Base-by-base conservation (phyloP, 345 rosid genomes). In the Alliaria petiolata region DNA sequence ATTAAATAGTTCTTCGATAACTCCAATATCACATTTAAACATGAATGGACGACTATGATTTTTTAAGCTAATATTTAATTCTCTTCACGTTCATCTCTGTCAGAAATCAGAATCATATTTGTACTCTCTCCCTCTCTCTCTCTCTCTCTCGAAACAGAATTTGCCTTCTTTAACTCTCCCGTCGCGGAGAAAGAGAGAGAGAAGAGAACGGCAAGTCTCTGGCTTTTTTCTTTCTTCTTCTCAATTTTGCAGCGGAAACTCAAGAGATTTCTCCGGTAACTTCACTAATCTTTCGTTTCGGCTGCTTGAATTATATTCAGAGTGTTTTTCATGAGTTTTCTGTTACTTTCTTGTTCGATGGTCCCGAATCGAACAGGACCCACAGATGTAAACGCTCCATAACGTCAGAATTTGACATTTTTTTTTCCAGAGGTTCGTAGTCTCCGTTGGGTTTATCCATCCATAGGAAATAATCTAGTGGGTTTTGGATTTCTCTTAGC, bases 321-420 rank as follows among this genome's bases (percentile, higher is more conserved):
- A 59, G 16, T 34, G 26, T 66, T 35, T 4, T 38, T 42, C 16
- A 47, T n/a, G n/a, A n/a, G n/a, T n/a, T n/a, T n/a, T n/a, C n/a
- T n/a, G 0, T 16, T 69, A 0, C 36, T 7, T 40, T 28, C 6
- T 39, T 1, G 31, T 33, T 64, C 65, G 6, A 66, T 74, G 78
- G 78, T 75, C 35, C 58, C 60, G 51, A 67, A 43, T 61, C 56
- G 9, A 75, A 60, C 57, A 50, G 50, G 74, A 75, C 78, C n/a
- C 78, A 67, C 78, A 1, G 0, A 20, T 28, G 14, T 46, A 15
- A 54, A 59, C n/a, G n/a, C n/a, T n/a, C n/a, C n/a, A n/a, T n/a
- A n/a, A 45, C 47, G 10, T 58, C 20, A 46, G 45, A 45, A 3
- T 51, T 44, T 52, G 8, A 4, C 15, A 2, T 7, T 25, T 30